Conservation (phyloP, 495 filamentous ascomycete species). For the Neurospora pannonica region DNA sequence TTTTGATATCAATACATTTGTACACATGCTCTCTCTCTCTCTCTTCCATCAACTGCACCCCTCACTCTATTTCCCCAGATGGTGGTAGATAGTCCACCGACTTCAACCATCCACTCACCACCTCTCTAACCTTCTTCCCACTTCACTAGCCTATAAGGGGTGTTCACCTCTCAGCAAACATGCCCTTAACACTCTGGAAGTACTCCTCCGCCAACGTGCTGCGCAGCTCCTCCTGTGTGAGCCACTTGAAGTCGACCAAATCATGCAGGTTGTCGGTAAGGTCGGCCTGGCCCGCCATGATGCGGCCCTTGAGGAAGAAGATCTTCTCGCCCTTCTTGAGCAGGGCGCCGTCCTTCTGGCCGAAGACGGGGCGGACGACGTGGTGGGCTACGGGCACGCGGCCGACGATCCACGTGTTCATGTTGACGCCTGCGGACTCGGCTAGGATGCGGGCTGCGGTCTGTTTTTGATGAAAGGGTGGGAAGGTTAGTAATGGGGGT, state of each 20-base stretch:
- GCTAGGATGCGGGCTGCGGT: conserved; percentile 69
- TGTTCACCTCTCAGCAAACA: conserved; percentile 54
- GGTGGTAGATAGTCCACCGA: neutral
- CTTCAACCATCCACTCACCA: neutral
- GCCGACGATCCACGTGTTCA: conserved; percentile 98
- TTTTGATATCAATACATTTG: conserved; percentile 1
- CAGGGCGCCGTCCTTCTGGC: conserved; percentile 24
- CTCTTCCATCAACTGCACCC: neutral
- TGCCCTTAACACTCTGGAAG: conserved; percentile 64
- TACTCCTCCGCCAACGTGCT: conserved; percentile 52
- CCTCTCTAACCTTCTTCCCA: neutral
- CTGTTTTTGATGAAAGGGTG: too few species aligned
- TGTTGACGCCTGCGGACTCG: conserved; percentile 77
- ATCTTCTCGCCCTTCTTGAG: conserved; percentile 57
- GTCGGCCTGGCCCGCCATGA: conserved; percentile 93
- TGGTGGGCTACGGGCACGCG: conserved; percentile 80
- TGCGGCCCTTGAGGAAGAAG: conserved; percentile 92
- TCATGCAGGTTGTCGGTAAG: conserved; percentile 61
- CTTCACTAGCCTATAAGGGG: too few species aligned
- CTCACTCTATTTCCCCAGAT: neutral
- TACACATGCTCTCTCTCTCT: neutral
- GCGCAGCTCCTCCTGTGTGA: conserved; percentile 78
- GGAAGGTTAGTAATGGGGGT: too few species aligned
- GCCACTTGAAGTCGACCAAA: conserved; percentile 79
- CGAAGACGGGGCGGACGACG: conserved; percentile 36